These are phyloP conservation scores for Solidago caesia DNA, from an alignment of 129 eudicot species.

Conservation along the genomic window DNA sequence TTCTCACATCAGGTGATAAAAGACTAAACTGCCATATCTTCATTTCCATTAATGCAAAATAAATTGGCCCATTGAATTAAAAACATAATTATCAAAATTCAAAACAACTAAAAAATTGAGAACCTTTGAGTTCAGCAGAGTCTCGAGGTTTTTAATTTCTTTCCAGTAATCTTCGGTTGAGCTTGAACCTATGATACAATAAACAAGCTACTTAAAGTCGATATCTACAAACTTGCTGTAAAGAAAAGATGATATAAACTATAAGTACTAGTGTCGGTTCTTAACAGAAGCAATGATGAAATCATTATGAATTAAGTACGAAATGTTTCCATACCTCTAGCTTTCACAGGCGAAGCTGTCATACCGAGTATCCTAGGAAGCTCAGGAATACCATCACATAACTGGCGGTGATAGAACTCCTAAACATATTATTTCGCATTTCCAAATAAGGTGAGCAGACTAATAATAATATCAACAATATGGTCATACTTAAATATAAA, in stretches of 20 bases:
- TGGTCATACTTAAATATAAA: neutral
- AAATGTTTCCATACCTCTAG: slow-evolving; percentile 57
- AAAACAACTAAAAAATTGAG: neutral
- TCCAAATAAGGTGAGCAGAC: slow-evolving; percentile 6
- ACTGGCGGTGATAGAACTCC: slow-evolving; percentile 72
- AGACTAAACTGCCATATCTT: neutral
- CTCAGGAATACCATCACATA: slow-evolving; percentile 21
- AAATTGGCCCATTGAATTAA: neutral
- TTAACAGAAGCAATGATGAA: neutral
- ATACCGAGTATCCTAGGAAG: slow-evolving; percentile 90
- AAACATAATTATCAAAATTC: neutral
- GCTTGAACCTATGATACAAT: slow-evolving; percentile 42
- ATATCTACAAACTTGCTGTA: neutral
- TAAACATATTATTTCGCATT: slow-evolving; percentile 26
- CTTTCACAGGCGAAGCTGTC: slow-evolving; percentile 94
- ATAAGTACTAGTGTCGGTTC: neutral
- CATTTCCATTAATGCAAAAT: neutral
- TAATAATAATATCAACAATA: neutral
- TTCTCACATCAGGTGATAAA: neutral
- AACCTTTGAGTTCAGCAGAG: slow-evolving; percentile 82
- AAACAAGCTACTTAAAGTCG: slow-evolving; percentile 7
- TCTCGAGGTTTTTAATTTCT: slow-evolving; percentile 65
- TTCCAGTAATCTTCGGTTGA: slow-evolving; percentile 50
- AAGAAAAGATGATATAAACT: neutral
- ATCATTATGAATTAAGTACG: neutral